Evolutionary conservation across 2,329 filamentous ascomycete species (phyloP), one percentile per base, ranked within the genome.

Genomic region (Lojkania enalia): DNA sequence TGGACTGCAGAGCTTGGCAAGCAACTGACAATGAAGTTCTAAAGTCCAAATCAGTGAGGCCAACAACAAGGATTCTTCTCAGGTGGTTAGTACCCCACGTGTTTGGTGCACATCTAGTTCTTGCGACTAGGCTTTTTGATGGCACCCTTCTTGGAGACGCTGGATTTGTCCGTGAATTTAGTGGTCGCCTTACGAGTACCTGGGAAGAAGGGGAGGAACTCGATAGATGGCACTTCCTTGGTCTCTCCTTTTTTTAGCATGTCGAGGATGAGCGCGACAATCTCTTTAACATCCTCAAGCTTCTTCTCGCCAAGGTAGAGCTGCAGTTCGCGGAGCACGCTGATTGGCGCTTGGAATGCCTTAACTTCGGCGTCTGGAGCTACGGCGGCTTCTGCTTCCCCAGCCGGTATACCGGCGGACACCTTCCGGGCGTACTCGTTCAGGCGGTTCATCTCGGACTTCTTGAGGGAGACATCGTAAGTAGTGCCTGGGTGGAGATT

Each of bases 381-480:
- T 4, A 61, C 52, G 11, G 32, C 41, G 12, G 42, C 44, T n/a
- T 46, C 49, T 3, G 55, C 55, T 2, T 48, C 36, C 0, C 53
- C 45, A 7, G 33, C 35, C 1, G 44, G 27, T 13, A 50, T 35
- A 4, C 55, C 58, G 4, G 43, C 31, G 2, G 58, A 49, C n/a
- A 64, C 40, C 38, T 58, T 58, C 19, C 56, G 55, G 0, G 56
- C 54, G 50, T 58, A 68, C 3, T 58, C 45, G 31, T 64, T 61
- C 3, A 71, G 49, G 7, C 67, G 66, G 5, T 46, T 43, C 36
- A 66, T 60, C 42, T 71, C 68, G 0, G 61, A 63, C 48, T 66
- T 68, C 55, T 70, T 70, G 39, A 70, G 47, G 2, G 44, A 32
- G 21, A 71, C 56, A 11, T 58, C 52, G 48, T 69, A 71, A 0